These are phyloP conservation scores for Agarophyton chilense DNA, from an alignment of 23 red algal species.

Conservation along the genomic window DNA sequence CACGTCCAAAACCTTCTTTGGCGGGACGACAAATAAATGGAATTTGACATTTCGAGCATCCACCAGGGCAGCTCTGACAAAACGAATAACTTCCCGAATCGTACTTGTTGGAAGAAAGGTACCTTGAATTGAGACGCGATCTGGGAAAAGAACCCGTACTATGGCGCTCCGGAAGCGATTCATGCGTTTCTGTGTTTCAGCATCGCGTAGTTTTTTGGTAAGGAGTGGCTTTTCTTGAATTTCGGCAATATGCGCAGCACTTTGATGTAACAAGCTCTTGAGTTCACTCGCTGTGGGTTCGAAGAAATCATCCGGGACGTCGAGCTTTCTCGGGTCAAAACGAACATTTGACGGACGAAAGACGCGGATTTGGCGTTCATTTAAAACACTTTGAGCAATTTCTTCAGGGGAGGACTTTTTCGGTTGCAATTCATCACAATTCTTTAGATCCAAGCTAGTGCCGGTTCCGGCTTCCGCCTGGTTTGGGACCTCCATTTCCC, in stretches of 20 bases:
- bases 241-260: slow-evolving; percentile 12
- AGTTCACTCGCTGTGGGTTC: slow-evolving; percentile 57
- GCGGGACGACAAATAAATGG: slow-evolving; percentile 73
- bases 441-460: not conserved
- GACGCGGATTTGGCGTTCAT: slow-evolving; percentile 31
- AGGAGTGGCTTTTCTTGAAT: slow-evolving; percentile 27
- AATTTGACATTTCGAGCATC: slow-evolving; percentile 48
- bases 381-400: slow-evolving; percentile 20
- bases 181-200: slow-evolving; percentile 36
- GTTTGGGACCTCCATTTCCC: not conserved
- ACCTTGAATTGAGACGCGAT: slow-evolving; percentile 67
- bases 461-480: not conserved
- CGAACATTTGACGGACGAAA: slow-evolving; percentile 45
- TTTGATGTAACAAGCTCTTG: not conserved
- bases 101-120: slow-evolving; percentile 58
- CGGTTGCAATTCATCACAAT: not conserved
- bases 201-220: slow-evolving; percentile 60
- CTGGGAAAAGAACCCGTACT: slow-evolving; percentile 68
- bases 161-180: slow-evolving; percentile 43
- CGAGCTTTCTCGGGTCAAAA: slow-evolving; percentile 39
- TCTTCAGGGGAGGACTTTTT: slow-evolving; percentile 37
- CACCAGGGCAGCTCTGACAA: slow-evolving; percentile 43
- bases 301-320: slow-evolving; percentile 67
- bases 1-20: slow-evolving; percentile 51
- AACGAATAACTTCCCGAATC: slow-evolving; percentile 55